Conservation (phyloP, 177 flowering plant genomes). For the Telopea speciosissima region DNA sequence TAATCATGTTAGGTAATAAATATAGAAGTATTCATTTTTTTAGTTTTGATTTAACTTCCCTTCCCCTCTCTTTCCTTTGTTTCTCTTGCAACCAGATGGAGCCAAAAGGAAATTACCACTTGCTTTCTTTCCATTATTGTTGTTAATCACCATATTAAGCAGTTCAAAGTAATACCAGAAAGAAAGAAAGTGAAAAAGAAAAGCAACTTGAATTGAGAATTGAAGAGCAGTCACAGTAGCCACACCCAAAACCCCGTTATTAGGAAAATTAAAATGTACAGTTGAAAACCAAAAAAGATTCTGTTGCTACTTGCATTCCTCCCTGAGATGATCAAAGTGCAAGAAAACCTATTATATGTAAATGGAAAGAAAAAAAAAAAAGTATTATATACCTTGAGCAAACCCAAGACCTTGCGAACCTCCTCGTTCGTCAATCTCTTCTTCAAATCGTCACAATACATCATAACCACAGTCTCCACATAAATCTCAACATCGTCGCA, state of each 20-base stretch:
- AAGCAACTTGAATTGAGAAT: background rate
- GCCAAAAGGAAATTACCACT: background rate
- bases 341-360: background rate
- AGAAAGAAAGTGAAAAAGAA: background rate
- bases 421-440: slow-evolving; percentile 57
- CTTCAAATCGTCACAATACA: slow-evolving; percentile 76
- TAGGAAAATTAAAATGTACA: no score
- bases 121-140: background rate
- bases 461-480: slow-evolving; percentile 73
- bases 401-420: slow-evolving; percentile 53
- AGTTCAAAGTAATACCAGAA: background rate
- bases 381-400: slow-evolving; percentile 84
- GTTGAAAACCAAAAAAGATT: background rate
- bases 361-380: background rate
- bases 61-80: no score
- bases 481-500: slow-evolving; percentile 87
- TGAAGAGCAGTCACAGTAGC: background rate
- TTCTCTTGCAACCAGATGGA: no score
- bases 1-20: no score
- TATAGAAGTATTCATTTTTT: no score
- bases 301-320: background rate
- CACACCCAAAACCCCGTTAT: background rate
- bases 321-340: no score
- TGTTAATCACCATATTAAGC: background rate
- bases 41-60: no score